Evolutionary conservation across 1,139 yeast species (phyloP), one percentile per base, ranked within the genome.

Genomic region (Hemisphaericaspora subhashii): DNA sequence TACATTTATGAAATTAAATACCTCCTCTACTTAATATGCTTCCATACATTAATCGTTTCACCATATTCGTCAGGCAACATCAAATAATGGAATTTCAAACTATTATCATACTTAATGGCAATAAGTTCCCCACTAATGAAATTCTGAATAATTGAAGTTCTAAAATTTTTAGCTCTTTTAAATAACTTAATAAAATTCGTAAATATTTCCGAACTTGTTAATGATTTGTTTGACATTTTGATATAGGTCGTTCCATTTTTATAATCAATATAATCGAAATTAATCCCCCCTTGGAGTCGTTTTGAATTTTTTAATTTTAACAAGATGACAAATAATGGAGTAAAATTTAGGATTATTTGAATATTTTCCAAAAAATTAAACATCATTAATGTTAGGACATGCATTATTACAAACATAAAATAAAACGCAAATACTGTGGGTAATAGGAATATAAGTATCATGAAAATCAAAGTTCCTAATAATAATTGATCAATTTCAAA

Each of bases 351-450:
- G 30, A 80, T 60, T 9, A 92, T 80, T 43, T 87, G 72, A 0
- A 73, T 42, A 35, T 83, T 70, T 51, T 88, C 95, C 24, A 85
- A 61, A 1, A 69, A 46, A 13, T 84, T 81, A 36, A 78, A 68
- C 5, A 72, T 42, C 6, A 71, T 46, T 33, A 88, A 66, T 6
- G 80, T 69, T 0, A 70, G 47, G 24, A 88, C 55, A 38, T 90
- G 66, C 9, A 82, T 64, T 0, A 74, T 48, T 16, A 88, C 85
- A 59, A 88, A 92, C 34, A 84, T 78, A 26, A 82, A 55, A 56
- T 94, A 92, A 56, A 90, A 92, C 26, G 94, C 94, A 54, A 84
- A 62, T 4, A 88, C 85, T 0, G 99, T 92, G 1, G 98, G 98
- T 37, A 89, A 62, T 33, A 94, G 66, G 48, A 89, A 86, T 0